Evolutionary conservation across 495 filamentous ascomycete genomes (phyloP), one percentile per base, ranked within the genome.

Genomic region (Physcia stellaris): DNA sequence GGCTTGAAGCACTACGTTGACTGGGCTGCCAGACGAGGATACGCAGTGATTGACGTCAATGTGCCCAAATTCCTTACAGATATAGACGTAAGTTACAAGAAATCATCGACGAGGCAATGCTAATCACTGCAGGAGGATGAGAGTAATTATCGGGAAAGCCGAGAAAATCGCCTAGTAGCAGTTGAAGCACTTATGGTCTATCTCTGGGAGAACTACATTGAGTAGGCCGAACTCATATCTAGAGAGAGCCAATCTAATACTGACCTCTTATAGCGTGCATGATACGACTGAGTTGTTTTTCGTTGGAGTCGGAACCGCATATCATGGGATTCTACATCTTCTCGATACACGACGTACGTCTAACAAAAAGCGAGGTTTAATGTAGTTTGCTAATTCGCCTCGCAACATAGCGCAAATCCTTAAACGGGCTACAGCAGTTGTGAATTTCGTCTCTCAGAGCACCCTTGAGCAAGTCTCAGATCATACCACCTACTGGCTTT

Each of bases 121-220:
- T 35, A 15, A 20, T n/a, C 23, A 24, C 32, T 12, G n/a, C 18
- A 11, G 37, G 5, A 27, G 12, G 22, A n/a, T 35, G 19, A 18
- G 39, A n/a, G 23, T 12, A 28, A 20, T 23, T 47, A 28, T 36
- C 16, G 73, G 37, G 61, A 66, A 1, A 58, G 64, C 12, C 60
- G 66, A 33, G 52, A 51, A 18, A 57, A 58, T 24, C 58, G 63
- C 6, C 54, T 61, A 2, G 59, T 53, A 29, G 71, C 77, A 29
- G 78, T 78, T 0, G 71, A 79, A 39, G 81, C 90, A 45, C 59
- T 96, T 6, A 79, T 85, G 13, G 73, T 71, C 38, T 96, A 93
- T 49, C 55, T 98, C 23, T 98, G 92, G 92, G 88, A 96, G 47
- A 98, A 98, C 51, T 94, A 94, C 48, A 80, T 98, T 24, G 83